phyloP scores from a whole-genome alignment of 1,284 basidiomycete species.

The Vanrija humicola region DNA sequence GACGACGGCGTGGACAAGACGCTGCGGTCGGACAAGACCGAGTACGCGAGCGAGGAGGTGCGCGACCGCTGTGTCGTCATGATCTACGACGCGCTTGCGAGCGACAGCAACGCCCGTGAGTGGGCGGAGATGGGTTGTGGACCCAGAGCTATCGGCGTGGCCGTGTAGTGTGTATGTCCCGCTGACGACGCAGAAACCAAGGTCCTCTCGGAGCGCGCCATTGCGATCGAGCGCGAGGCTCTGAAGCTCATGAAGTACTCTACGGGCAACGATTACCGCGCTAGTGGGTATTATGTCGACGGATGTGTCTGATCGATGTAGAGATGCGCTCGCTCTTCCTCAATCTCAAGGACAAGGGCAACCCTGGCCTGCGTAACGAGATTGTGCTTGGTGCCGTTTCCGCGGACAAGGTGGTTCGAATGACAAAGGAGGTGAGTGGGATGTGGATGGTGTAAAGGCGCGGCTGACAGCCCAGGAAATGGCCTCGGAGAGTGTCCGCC shows the following conservation, averaged over 20 bases:
- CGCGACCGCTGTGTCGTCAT: constrained; percentile 86
- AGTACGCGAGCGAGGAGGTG: constrained; percentile 56
- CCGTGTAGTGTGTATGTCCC: background rate
- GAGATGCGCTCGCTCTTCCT: constrained; percentile 89
- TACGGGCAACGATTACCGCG: constrained; percentile 48
- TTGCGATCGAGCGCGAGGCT: constrained; percentile 50
- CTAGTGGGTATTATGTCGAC: constrained; percentile 33
- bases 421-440: constrained; percentile 68
- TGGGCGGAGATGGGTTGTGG: constrained; percentile 23
- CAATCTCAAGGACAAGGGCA: constrained; percentile 92
- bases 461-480: constrained; percentile 64
- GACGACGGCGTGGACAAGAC: constrained; percentile 59
- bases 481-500: constrained; percentile 87
- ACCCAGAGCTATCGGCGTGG: too few relatives aligned
- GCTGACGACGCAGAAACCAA: constrained; percentile 35
- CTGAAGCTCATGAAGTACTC: constrained; percentile 38
- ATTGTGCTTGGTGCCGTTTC: constrained; percentile 76
- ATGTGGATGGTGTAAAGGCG: background rate
- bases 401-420: constrained; percentile 66
- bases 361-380: constrained; percentile 77
- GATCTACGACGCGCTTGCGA: constrained; percentile 83
- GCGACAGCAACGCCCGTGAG: constrained; percentile 79
- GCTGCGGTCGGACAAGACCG: constrained; percentile 42
- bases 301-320: constrained; percentile 45
- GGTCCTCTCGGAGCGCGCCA: constrained; percentile 48